Evolutionary conservation across 257 asterid species (phyloP).

Genomic region (Schizonepeta tenuifolia): DNA sequence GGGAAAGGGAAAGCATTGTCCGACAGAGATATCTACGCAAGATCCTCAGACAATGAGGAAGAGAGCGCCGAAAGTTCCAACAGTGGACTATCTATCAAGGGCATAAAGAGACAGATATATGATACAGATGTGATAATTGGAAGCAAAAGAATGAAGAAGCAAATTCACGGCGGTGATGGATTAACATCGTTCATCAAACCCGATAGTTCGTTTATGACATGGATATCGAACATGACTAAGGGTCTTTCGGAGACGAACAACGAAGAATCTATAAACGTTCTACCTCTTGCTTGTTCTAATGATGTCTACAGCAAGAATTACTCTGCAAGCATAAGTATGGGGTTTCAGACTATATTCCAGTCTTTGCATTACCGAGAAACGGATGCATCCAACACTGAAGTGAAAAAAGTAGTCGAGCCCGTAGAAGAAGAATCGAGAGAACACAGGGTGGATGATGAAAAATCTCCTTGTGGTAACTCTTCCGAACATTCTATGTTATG

Average conservation of each 20-base stretch:
- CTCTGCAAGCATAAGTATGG: constrained; percentile 36
- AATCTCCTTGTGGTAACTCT: constrained; percentile 26
- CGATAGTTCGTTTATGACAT: constrained; percentile 63
- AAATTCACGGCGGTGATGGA: constrained; percentile 35
- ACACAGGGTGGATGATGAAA: constrained; percentile 29
- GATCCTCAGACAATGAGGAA: constrained; percentile 4
- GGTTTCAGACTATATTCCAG: constrained; percentile 57
- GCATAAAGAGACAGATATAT: constrained; percentile 37
- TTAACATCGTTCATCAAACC: constrained; percentile 26
- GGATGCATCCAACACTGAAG: constrained; percentile 30
- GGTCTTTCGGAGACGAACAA: constrained; percentile 40
- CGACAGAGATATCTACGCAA: constrained; percentile 34
- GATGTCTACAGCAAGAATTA: constrained; percentile 28
- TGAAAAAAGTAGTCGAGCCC: constrained; percentile 24
- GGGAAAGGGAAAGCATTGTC: constrained; percentile 56
- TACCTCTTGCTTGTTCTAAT: constrained; percentile 33
- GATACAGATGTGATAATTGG: constrained; percentile 33
- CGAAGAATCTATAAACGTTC: constrained; percentile 17
- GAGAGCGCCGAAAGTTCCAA: constrained; percentile 55
- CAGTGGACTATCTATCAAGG: constrained; percentile 43
- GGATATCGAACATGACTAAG: constrained; percentile 69
- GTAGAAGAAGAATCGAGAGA: constrained; percentile 33
- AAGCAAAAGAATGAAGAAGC: constrained; percentile 55
- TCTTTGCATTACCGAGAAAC: constrained; percentile 41
- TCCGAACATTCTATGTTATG: background rate